Conservation (phyloP, 176 grass and related monocot genomes). For the Bonia amplexicaulis region DNA sequence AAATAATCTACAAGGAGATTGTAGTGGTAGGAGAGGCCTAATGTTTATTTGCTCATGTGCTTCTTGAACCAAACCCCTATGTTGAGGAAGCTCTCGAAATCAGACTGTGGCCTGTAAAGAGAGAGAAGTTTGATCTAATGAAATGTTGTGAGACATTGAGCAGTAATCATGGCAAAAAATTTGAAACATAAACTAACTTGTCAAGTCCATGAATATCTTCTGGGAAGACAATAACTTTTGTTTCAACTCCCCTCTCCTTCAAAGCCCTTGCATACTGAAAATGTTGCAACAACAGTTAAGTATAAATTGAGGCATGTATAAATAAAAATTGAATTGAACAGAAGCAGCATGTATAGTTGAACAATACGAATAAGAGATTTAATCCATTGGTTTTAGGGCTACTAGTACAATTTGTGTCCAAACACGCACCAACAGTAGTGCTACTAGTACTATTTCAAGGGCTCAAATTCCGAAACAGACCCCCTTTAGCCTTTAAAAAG, state of each 20-base stretch:
- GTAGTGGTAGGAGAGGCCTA: not conserved
- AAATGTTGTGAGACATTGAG: not conserved
- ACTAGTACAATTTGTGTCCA: not conserved
- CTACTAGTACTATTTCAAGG: not conserved
- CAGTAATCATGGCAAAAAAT: not conserved
- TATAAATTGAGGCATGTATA: not conserved
- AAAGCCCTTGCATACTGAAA: conserved; percentile 76
- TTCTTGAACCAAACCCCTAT: conserved; percentile 99
- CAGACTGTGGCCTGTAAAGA: conserved; percentile 72
- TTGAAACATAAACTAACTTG: conserved; percentile 53
- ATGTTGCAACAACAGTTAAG: not conserved
- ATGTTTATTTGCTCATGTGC: conserved; percentile 57
- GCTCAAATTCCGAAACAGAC: not conserved
- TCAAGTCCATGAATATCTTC: conserved; percentile 83
- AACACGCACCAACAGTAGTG: not conserved
- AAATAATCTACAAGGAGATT: not conserved
- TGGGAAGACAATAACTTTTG: conserved; percentile 81
- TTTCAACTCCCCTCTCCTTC: conserved; percentile 75
- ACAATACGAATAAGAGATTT: not conserved
- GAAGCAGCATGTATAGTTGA: not conserved
- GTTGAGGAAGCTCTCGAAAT: conserved; percentile 35
- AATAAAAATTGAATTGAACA: not conserved
- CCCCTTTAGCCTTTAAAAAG: not conserved
- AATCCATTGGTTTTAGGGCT: not conserved
- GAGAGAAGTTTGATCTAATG: not conserved